Evolutionary conservation across 345 rosid genomes (phyloP).

Genomic region (Corchorus olitorius): DNA sequence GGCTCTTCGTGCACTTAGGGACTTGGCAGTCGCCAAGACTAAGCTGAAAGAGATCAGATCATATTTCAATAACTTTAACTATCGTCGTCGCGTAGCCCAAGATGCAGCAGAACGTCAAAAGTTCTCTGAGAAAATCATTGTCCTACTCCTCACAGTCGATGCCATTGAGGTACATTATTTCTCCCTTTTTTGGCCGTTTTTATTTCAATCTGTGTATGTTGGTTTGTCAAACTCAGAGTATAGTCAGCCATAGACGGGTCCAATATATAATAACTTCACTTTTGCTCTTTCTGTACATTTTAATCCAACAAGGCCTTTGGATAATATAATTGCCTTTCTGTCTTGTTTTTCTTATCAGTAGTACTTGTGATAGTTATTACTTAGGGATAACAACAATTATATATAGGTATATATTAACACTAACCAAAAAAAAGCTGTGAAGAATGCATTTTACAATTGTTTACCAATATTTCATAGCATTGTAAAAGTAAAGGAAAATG

Average conservation of each 20-base stretch:
- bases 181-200: neutral
- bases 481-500: no score
- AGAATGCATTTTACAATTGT: no score
- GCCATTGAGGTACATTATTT: slow-evolving; percentile 78
- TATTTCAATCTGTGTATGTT: neutral
- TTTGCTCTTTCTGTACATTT: neutral
- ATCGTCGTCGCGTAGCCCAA: slow-evolving; percentile 65
- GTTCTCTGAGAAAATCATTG: slow-evolving; percentile 83
- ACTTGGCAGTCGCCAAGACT: slow-evolving; percentile 85
- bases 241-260: neutral
- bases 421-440: no score
- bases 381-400: no score
- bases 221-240: neutral
- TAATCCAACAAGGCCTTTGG: neutral
- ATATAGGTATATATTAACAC: no score
- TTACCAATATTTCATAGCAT: no score
- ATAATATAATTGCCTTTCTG: neutral
- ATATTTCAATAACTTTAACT: slow-evolving; percentile 75
- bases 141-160: slow-evolving; percentile 90
- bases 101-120: slow-evolving; percentile 88
- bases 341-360: neutral
- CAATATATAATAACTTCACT: neutral
- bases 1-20: slow-evolving; percentile 85
- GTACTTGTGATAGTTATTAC: neutral
- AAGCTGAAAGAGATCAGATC: slow-evolving; percentile 89